Evolutionary conservation across 2,329 filamentous ascomycete genomes (phyloP).

Genomic region (Aspergillus puulaauensis): DNA sequence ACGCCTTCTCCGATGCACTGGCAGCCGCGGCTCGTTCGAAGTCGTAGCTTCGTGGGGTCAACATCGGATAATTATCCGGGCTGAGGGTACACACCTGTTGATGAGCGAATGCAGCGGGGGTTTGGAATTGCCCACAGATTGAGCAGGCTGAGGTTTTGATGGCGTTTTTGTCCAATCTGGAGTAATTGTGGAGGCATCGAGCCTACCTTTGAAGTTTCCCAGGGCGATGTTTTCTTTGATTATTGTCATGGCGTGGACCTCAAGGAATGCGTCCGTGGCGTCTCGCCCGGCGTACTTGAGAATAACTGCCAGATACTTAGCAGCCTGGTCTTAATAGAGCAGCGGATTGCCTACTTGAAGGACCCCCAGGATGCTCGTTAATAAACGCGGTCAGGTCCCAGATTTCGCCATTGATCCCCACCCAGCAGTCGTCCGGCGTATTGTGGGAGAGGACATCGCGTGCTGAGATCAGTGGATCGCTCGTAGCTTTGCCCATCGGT

Average conservation of each 20-base stretch:
- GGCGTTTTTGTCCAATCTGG: conserved; percentile 28
- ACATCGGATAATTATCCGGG: conserved; percentile 34
- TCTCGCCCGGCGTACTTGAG: conserved; percentile 59
- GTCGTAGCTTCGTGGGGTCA: conserved; percentile 46
- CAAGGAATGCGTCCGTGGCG: conserved; percentile 54
- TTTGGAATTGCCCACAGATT: conserved; percentile 18
- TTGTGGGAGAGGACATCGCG: conserved; percentile 1
- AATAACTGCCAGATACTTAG: conserved; percentile 59
- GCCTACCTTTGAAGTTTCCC: neutral
- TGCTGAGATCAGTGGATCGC: neutral
- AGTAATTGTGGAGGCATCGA: conserved; percentile 19
- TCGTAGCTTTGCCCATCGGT: neutral
- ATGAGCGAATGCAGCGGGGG: neutral
- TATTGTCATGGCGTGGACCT: conserved; percentile 46
- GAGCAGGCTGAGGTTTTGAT: conserved; percentile 14
- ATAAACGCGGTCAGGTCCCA: conserved; percentile 63
- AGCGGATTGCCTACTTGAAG: conserved; percentile 26
- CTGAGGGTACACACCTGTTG: neutral
- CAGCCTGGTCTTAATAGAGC: conserved; percentile 42
- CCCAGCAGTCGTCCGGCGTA: conserved; percentile 51
- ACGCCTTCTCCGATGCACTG: conserved; percentile 57
- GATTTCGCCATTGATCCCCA: conserved; percentile 62
- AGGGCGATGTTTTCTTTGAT: conserved; percentile 32
- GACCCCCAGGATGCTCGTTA: conserved; percentile 56
- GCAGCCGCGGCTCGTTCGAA: conserved; percentile 31